Evolutionary conservation across 768 basidiomycete genomes (phyloP).

Genomic region (Candolleomyces eurysporus): DNA sequence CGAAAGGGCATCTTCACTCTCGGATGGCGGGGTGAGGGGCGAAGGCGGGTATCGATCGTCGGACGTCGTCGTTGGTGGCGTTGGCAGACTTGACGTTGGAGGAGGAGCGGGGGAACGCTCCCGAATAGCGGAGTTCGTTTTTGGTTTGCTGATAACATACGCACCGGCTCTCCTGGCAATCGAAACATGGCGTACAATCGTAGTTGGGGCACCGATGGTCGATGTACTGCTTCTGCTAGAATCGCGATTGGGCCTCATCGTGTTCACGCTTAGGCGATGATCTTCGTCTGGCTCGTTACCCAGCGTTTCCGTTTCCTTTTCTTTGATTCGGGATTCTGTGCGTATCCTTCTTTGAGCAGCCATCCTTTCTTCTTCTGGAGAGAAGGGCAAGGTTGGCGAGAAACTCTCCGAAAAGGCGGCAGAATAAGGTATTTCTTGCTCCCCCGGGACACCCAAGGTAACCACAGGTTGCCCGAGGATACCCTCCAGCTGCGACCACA

Average conservation of each 20-base stretch:
- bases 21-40: slow-evolving; percentile 49
- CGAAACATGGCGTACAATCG: slow-evolving; percentile 44
- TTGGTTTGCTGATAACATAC: slow-evolving; percentile 41
- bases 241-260: slow-evolving; percentile 32
- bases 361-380: slow-evolving; percentile 19
- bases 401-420: slow-evolving; percentile 22
- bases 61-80: neutral
- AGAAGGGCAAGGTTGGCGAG: slow-evolving; percentile 24
- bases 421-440: slow-evolving; percentile 15
- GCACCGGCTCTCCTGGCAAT: slow-evolving; percentile 52
- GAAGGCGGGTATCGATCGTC: slow-evolving; percentile 29
- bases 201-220: slow-evolving; percentile 35
- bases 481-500: slow-evolving; percentile 17
- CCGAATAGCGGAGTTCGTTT: slow-evolving; percentile 11
- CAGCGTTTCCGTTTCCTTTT: neutral
- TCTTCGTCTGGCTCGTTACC: slow-evolving; percentile 12
- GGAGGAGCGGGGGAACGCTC: slow-evolving; percentile 6
- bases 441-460: neutral
- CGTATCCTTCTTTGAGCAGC: slow-evolving; percentile 18
- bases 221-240: slow-evolving; percentile 47
- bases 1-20: slow-evolving; percentile 37
- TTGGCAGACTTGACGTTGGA: slow-evolving; percentile 3
- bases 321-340: slow-evolving; percentile 5
- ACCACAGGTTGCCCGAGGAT: slow-evolving; percentile 23
- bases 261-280: slow-evolving; percentile 10